These are phyloP conservation scores for Platanthera zijinensis DNA, from an alignment of 106 monocot species.

Conservation along the genomic window DNA sequence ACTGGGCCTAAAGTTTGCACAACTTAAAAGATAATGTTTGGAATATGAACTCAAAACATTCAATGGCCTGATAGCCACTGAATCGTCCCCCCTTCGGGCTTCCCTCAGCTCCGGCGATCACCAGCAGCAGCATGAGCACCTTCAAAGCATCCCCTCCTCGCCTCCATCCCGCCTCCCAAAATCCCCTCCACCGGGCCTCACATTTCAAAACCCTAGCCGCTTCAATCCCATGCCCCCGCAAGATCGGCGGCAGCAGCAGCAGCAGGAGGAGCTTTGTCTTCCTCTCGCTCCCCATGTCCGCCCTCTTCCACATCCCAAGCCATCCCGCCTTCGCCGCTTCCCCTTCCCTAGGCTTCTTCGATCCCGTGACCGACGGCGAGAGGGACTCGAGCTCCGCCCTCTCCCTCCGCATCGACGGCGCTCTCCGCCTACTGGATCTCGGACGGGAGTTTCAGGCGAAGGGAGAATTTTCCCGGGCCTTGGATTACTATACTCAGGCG, in stretches of 20 bases:
- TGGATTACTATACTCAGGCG: constrained; percentile 50
- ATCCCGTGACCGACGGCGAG: constrained; percentile 43
- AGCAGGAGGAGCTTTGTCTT: constrained; percentile 18
- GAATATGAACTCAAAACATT: no score
- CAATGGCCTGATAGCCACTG: no score
- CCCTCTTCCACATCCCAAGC: constrained; percentile 6
- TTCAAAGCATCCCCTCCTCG: not conserved
- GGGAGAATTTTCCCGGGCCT: constrained; percentile 54
- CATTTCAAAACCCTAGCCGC: not conserved
- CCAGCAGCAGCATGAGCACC: not conserved
- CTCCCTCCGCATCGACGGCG: constrained; percentile 45
- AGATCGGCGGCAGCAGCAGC: constrained; percentile 9
- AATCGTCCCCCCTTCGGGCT: no score
- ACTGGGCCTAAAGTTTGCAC: no score
- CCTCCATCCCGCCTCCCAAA: not conserved
- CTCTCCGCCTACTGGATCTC: constrained; percentile 44
- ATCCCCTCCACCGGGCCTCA: not conserved
- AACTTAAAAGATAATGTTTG: no score
- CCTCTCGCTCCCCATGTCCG: constrained; percentile 26
- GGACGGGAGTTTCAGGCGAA: constrained; percentile 57
- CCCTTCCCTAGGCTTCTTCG: not conserved
- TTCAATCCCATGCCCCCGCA: not conserved
- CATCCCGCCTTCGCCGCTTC: not conserved
- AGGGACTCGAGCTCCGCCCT: constrained; percentile 33
- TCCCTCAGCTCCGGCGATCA: not conserved